Conservation (phyloP, 2,329 filamentous ascomycete species). For the Pestalotiopsis sp. region DNA sequence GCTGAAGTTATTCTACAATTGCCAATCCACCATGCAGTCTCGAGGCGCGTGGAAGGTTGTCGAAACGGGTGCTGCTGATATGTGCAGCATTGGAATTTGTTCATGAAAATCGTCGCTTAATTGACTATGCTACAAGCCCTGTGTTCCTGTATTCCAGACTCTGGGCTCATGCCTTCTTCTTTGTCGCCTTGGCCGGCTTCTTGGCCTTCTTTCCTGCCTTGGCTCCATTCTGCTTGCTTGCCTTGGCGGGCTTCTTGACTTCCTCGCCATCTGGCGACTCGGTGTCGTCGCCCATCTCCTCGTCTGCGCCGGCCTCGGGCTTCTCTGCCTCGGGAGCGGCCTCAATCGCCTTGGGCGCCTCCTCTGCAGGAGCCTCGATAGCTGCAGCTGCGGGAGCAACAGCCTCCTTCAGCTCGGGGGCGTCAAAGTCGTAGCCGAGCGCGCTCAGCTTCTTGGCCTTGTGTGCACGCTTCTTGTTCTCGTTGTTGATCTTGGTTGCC, state of each 20-base stretch:
- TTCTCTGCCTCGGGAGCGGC: slow-evolving; percentile 32
- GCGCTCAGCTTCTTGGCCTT: slow-evolving; percentile 77
- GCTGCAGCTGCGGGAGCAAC: slow-evolving; percentile 40
- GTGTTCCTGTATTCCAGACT: background rate
- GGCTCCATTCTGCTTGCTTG: slow-evolving; percentile 33
- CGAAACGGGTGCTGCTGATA: background rate
- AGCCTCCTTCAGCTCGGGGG: slow-evolving; percentile 68
- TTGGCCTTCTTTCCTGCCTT: slow-evolving; percentile 32
- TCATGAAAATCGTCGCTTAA: background rate
- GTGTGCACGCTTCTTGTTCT: slow-evolving; percentile 69
- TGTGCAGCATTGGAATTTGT: background rate
- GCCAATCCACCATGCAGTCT: background rate
- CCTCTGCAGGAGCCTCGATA: slow-evolving; percentile 39
- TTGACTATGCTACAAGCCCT: background rate
- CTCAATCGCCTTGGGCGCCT: slow-evolving; percentile 42
- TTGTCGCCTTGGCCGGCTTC: slow-evolving; percentile 41
- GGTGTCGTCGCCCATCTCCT: slow-evolving; percentile 18
- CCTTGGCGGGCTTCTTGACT: slow-evolving; percentile 28
- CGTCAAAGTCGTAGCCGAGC: slow-evolving; percentile 82
- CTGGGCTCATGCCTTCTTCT: slow-evolving; percentile 39
- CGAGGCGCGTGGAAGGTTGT: too few relatives aligned
- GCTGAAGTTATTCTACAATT: background rate
- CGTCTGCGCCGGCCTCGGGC: slow-evolving; percentile 23
- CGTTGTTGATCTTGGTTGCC: slow-evolving; percentile 73
- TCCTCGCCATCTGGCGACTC: slow-evolving; percentile 27